These are phyloP conservation scores for Scleroderma citrinum DNA, from an alignment of 768 basidiomycete genomes.

Conservation along the genomic window DNA sequence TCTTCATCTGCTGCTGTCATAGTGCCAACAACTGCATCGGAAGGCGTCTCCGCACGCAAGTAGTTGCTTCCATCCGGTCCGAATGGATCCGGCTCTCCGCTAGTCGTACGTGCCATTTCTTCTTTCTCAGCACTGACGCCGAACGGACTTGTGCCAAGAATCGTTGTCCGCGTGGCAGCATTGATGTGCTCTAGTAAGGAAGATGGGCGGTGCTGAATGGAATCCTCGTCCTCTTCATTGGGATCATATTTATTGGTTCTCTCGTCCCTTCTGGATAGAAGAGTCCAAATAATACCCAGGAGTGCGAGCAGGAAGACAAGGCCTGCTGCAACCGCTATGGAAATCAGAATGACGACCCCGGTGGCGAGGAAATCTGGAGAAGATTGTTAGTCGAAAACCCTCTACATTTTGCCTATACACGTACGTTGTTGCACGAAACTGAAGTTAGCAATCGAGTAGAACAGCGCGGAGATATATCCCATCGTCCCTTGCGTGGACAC, in stretches of 20 bases:
- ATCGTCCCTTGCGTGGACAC: slow-evolving; percentile 56
- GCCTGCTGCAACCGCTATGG: slow-evolving; percentile 94
- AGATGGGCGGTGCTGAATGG: slow-evolving; percentile 74
- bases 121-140: slow-evolving; percentile 47
- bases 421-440: slow-evolving; percentile 66
- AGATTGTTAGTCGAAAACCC: slow-evolving; percentile 1
- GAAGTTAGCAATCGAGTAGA: slow-evolving; percentile 77
- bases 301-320: slow-evolving; percentile 84
- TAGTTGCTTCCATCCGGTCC: slow-evolving; percentile 74
- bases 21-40: slow-evolving; percentile 60
- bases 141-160: slow-evolving; percentile 52
- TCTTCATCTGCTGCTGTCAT: slow-evolving; percentile 55
- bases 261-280: slow-evolving; percentile 80
- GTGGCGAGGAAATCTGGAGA: slow-evolving; percentile 75
- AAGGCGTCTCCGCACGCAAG: slow-evolving; percentile 74
- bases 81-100: slow-evolving; percentile 47
- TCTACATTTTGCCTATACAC: slow-evolving; percentile 22
- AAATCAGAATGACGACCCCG: slow-evolving; percentile 93
- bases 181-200: slow-evolving; percentile 89
- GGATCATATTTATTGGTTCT: slow-evolving; percentile 57
- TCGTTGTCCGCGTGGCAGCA: slow-evolving; percentile 80
- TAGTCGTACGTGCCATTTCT: slow-evolving; percentile 35
- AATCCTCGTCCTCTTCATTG: slow-evolving; percentile 70
- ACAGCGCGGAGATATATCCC: slow-evolving; percentile 70
- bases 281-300: slow-evolving; percentile 82